These are phyloP conservation scores for button mushroom (Agaricus bisporus) DNA, from an alignment of 768 basidiomycete species.

Conservation along the genomic window DNA sequence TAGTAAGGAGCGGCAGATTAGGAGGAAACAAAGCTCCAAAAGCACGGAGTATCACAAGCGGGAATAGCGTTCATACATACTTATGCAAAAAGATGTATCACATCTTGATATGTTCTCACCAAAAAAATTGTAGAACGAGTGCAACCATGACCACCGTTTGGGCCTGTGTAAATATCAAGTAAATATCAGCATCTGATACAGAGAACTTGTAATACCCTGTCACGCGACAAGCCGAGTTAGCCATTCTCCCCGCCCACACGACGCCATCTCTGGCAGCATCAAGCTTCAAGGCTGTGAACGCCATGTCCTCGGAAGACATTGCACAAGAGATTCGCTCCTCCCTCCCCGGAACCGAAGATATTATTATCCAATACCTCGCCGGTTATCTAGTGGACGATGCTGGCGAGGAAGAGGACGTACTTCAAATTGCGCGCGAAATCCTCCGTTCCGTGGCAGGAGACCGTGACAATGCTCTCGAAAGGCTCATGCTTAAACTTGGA, in stretches of 20 bases:
- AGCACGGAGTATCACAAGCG: not conserved
- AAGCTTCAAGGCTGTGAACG: not conserved
- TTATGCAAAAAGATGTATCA: conserved; percentile 1
- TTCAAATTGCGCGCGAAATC: conserved; percentile 69
- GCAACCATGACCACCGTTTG: conserved; percentile 6
- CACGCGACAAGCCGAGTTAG: not conserved
- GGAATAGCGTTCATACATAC: too few species aligned
- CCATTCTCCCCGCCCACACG: not conserved
- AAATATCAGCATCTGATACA: not conserved
- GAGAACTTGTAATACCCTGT: not conserved
- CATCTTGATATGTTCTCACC: conserved; percentile 8
- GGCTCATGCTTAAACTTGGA: conserved; percentile 59
- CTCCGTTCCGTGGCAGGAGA: conserved; percentile 73
- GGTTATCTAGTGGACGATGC: conserved; percentile 88
- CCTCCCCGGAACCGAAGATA: conserved; percentile 77
- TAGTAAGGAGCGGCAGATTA: not conserved
- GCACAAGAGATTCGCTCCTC: conserved; percentile 68
- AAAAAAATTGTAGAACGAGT: not conserved
- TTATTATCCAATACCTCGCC: conserved; percentile 81
- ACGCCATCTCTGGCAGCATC: conserved; percentile 1
- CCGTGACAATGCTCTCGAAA: conserved; percentile 50
- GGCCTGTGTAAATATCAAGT: too few species aligned
- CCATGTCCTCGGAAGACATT: conserved; percentile 69
- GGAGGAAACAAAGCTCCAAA: not conserved
- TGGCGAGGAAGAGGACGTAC: conserved; percentile 81